phyloP scores from a whole-genome alignment of 73 alveolate genomes.

The Paramecium sexaurelia region DNA sequence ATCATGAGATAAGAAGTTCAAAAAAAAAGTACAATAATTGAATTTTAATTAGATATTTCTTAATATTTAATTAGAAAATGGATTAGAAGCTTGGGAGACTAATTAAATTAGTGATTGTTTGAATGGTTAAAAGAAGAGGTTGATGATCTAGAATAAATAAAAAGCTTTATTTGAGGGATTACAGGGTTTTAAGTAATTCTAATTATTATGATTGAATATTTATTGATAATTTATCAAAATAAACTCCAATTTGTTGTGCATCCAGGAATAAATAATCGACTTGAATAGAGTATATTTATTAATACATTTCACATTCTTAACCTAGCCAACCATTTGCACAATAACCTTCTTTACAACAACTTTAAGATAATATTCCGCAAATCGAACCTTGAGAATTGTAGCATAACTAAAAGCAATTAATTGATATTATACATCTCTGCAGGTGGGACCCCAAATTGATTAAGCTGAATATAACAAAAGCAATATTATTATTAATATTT shows the following conservation, averaged over 20 bases:
- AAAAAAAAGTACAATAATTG: background rate
- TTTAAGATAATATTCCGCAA: background rate
- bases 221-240: background rate
- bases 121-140: background rate
- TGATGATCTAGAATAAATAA: background rate
- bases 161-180: slow-evolving; percentile 36
- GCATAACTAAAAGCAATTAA: background rate
- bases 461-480: background rate
- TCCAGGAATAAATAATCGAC: background rate
- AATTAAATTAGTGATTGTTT: background rate
- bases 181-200: background rate
- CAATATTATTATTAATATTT: background rate
- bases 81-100: background rate
- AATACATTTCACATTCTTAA: slow-evolving; percentile 6
- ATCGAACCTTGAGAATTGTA: background rate
- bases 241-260: background rate
- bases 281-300: background rate
- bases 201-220: background rate
- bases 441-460: background rate
- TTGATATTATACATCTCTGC: background rate
- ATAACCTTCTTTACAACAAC: background rate
- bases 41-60: background rate
- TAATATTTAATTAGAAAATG: background rate
- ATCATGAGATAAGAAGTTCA: background rate
- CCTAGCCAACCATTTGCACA: background rate